These are phyloP conservation scores for Cavenderia fasciculata DNA, from an alignment of 78 protist genomes.

Conservation along the genomic window DNA sequence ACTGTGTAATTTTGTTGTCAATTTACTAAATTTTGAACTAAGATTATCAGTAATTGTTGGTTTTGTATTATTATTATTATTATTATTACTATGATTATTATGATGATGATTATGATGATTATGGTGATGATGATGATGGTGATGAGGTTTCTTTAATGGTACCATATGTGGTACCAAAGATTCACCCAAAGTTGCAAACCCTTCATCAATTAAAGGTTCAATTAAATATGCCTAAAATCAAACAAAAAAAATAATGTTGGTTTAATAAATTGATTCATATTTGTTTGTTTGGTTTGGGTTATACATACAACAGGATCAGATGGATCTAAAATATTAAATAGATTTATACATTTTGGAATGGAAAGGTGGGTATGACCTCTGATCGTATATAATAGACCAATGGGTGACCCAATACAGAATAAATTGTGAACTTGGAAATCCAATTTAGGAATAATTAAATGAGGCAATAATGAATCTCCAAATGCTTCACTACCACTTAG, in stretches of 20 bases:
- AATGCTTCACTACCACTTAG: neutral
- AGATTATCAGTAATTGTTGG: no score
- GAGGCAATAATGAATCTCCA: constrained; percentile 6
- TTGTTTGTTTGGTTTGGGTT: no score
- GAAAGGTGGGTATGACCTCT: constrained; percentile 52
- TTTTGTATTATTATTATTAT: no score
- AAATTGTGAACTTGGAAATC: constrained; percentile 49
- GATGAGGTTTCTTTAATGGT: constrained; percentile 12
- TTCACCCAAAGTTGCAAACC: constrained; percentile 12
- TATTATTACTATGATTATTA: no score
- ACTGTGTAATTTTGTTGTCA: neutral
- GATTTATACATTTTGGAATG: constrained; percentile 61
- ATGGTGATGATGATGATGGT: no score
- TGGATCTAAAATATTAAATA: constrained; percentile 40
- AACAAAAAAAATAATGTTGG: neutral
- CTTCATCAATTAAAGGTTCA: constrained; percentile 63
- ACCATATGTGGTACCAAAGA: constrained; percentile 1
- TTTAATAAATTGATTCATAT: no score
- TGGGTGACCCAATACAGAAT: constrained; percentile 57
- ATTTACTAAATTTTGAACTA: no score
- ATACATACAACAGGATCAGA: constrained; percentile 61
- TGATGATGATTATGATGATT: no score
- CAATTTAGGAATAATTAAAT: constrained; percentile 13
- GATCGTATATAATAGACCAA: constrained; percentile 43
- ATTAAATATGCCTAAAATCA: constrained; percentile 10